Percentiles rank a stretch among this genome's conserved stretches.
Conservation (phyloP, 2,329 filamentous ascomycete species). For the Aquanectria penicillioides region DNA sequence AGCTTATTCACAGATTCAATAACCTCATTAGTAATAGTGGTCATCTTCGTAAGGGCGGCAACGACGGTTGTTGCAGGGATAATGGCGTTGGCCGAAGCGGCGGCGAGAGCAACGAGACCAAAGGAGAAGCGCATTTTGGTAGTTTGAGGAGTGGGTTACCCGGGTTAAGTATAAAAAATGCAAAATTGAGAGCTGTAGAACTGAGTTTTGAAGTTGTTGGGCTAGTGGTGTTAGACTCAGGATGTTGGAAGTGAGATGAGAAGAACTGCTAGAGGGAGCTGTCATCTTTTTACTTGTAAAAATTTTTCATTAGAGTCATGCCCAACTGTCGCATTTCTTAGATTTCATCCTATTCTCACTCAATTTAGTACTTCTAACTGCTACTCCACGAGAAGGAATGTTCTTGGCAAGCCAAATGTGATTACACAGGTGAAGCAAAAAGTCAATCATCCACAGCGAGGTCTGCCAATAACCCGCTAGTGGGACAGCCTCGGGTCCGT, state of each 20-base stretch:
- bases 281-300: neutral
- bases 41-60: neutral
- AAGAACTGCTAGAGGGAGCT: neutral
- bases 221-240: neutral
- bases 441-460: no score
- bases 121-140: conserved; percentile 5
- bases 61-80: neutral
- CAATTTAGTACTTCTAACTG: no score
- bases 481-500: no score
- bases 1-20: neutral
- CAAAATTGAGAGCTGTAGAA: neutral
- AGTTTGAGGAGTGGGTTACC: neutral
- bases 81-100: neutral
- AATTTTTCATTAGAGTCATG: no score
- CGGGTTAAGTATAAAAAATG: no score
- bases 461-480: no score
- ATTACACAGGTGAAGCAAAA: neutral
- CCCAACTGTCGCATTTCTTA: no score
- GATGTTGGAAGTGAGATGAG: neutral
- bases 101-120: neutral
- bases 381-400: neutral
- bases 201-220: neutral
- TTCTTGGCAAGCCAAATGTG: neutral
- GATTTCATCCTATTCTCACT: no score
- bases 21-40: neutral